Conservation (phyloP, 148 eudicot species). For the Rheum nobile region DNA sequence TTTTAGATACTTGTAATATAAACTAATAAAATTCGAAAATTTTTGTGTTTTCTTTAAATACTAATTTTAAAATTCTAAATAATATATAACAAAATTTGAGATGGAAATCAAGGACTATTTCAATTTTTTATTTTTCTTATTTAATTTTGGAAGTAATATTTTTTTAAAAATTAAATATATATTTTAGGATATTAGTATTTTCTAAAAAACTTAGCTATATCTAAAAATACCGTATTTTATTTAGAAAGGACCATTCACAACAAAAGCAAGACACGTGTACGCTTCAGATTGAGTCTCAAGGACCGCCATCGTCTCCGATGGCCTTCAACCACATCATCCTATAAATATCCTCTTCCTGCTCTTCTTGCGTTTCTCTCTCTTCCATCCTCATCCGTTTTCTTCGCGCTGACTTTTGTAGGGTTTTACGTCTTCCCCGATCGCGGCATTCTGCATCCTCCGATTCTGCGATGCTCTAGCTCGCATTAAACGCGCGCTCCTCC, state of each 20-base stretch:
- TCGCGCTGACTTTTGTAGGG: constrained; percentile 5
- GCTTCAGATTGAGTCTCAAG: neutral
- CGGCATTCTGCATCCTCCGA: neutral
- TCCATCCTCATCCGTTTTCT: neutral
- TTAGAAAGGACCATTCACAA: neutral
- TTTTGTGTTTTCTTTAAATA: no score
- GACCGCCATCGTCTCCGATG: neutral
- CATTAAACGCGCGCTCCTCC: neutral
- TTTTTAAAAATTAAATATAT: no score
- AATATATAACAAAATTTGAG: no score
- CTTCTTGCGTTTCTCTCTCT: neutral
- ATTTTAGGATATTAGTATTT: no score
- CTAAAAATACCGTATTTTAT: no score
- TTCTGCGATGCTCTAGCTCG: constrained; percentile 1
- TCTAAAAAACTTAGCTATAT: no score
- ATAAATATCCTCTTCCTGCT: neutral
- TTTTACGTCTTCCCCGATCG: constrained; percentile 1
- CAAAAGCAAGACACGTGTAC: constrained; percentile 1
- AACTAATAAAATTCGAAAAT: no score
- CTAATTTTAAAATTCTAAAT: no score
- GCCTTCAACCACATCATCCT: neutral
- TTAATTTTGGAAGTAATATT: no score
- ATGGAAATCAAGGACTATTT: no score
- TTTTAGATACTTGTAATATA: no score
- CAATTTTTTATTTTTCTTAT: no score